Evolutionary conservation across 805 yeast species (phyloP), one percentile per base, ranked within the genome.

Genomic region (Starmerella ratchasimensis): DNA sequence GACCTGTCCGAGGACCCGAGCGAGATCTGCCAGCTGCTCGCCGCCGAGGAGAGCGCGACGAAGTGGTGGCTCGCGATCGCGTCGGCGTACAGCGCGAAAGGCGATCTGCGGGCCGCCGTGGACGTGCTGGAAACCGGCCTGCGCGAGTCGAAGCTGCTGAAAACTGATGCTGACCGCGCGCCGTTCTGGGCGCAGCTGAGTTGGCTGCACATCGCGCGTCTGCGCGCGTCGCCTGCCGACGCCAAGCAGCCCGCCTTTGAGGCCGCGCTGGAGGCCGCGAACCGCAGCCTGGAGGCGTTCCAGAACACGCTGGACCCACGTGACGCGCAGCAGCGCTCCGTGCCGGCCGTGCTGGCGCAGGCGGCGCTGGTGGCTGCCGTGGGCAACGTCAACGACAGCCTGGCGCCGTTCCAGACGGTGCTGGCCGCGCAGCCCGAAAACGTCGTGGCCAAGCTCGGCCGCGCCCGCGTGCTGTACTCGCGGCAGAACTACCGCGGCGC

Each of bases 1-100:
- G 97, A 88, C 53, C 65, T 84, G 39, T 93, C 94, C 4, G 94
- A 81, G 17, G 94, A 88, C 56, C 81, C 94, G 4, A 68, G 73
- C 31, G 97, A 90, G 53, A 66, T 90, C 45, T 74, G 80, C 46
- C 70, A 72, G 20, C 69, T 88, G 44, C 63, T 90, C 45, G 78
- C 80, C 44, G 81, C 80, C 47, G 97, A 90, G 60, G 72, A 71
- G 39, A 76, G 88, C 34, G 74, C 71, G 17, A 65, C 69, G 38
- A 75, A 76, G 53, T 81, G 74, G 60, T 90, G 98, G 98, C 60
- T 82, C 15, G 69, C 78, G 17, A 74, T 86, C 44, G 86, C 93
- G n/a, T 38, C 75, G 41, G 93, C 90, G 0, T 90, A 84, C 56
- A 75, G 80, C 28, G 66, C 74, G 36, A 69, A 68, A 33, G 72